Evolutionary conservation across 1,284 basidiomycete genomes (phyloP).

Genomic region (Thelephora terrestris): DNA sequence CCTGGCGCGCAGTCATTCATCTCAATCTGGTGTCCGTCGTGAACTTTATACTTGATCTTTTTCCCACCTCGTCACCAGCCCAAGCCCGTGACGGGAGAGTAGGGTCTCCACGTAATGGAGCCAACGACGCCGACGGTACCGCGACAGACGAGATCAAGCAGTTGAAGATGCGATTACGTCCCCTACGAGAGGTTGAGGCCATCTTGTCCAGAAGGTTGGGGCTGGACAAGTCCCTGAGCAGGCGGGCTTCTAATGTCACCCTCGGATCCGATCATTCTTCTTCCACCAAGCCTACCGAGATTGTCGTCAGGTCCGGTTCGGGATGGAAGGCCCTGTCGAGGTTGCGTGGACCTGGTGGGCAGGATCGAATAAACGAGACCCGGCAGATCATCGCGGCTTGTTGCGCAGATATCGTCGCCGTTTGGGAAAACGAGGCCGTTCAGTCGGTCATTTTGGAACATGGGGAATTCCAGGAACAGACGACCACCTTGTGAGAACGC

Average conservation of each 20-base stretch:
- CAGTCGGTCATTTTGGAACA: constrained; percentile 30
- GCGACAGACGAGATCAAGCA: constrained; percentile 29
- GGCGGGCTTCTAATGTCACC: constrained; percentile 5
- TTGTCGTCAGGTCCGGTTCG: constrained; percentile 36
- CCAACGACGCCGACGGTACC: constrained; percentile 7
- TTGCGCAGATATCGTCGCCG: constrained; percentile 38
- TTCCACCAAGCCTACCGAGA: constrained; percentile 29
- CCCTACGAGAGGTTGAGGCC: constrained; percentile 46
- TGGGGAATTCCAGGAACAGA: constrained; percentile 43
- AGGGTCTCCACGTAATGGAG: not conserved
- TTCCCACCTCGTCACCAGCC: constrained; percentile 15
- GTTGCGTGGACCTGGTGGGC: not conserved
- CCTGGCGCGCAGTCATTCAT: constrained; percentile 54
- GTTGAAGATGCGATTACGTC: constrained; percentile 40
- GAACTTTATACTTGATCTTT: constrained; percentile 42
- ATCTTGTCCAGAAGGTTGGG: constrained; percentile 26
- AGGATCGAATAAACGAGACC: constrained; percentile 30
- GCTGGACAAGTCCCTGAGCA: constrained; percentile 12
- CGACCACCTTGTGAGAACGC: constrained; percentile 43
- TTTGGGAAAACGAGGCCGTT: constrained; percentile 39
- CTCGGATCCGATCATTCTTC: constrained; percentile 5
- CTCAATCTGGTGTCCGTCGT: constrained; percentile 53
- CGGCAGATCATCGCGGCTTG: constrained; percentile 43
- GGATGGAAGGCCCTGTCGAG: constrained; percentile 35
- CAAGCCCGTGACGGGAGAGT: not conserved